phyloP scores from a whole-genome alignment of 441 rosid species.

The Omphalea diandra region DNA sequence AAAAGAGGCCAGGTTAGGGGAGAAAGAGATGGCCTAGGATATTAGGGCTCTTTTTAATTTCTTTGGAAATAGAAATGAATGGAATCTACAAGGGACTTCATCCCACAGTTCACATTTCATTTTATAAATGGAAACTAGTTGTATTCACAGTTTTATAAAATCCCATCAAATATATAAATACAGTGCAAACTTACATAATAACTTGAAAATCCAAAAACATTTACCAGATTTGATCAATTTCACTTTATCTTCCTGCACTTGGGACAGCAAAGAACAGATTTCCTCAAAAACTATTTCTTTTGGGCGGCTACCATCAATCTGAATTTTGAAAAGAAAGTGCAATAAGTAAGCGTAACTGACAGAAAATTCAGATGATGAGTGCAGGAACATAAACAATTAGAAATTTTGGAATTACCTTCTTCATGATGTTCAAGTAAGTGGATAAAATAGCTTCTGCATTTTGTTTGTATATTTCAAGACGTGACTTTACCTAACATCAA shows the following conservation, averaged over 20 bases:
- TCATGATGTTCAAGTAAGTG: conserved; percentile 55
- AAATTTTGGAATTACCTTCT: conserved; percentile 43
- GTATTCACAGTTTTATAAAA: too few species aligned
- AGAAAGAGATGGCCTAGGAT: neutral
- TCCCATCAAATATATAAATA: neutral
- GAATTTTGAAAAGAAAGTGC: conserved; percentile 19
- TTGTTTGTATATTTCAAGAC: conserved; percentile 75
- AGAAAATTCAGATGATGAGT: conserved; percentile 2
- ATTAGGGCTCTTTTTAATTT: neutral
- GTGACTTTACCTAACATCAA: conserved; percentile 63
- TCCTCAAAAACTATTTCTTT: conserved; percentile 67
- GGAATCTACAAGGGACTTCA: too few species aligned
- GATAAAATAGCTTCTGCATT: conserved; percentile 67
- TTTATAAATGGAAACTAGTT: too few species aligned
- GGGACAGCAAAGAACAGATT: conserved; percentile 55
- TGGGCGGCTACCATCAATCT: conserved; percentile 78
- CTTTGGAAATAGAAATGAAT: neutral
- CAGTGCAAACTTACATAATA: conserved; percentile 12
- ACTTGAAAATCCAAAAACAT: conserved; percentile 30
- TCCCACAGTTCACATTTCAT: too few species aligned
- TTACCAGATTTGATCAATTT: conserved; percentile 44
- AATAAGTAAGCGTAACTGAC: conserved; percentile 14
- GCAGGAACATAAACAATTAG: conserved; percentile 2
- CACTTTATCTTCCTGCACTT: conserved; percentile 42
- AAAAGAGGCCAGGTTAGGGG: neutral